Conservation (phyloP, 495 filamentous ascomycete species). For the Penicillium cinerascens region DNA sequence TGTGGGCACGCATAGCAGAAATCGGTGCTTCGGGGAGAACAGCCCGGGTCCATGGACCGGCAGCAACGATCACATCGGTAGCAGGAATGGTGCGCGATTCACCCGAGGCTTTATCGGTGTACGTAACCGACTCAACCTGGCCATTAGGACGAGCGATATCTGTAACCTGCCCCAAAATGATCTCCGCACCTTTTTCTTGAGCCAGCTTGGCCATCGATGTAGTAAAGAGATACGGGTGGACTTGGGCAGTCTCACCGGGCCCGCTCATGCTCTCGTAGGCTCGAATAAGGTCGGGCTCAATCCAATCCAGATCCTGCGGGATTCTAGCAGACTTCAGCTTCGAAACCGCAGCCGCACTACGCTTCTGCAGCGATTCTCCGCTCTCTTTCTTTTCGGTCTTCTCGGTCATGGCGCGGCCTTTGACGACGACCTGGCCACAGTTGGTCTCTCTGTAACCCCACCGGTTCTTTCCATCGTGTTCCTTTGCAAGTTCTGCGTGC, state of each 20-base stretch:
- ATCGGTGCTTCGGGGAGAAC: slow-evolving; percentile 77
- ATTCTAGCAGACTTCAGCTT: slow-evolving; percentile 60
- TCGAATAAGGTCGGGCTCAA: slow-evolving; percentile 61
- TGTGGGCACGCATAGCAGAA: slow-evolving; percentile 79
- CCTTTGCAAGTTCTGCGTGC: slow-evolving; percentile 78
- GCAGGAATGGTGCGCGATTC: slow-evolving; percentile 60
- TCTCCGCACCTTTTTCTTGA: slow-evolving; percentile 66
- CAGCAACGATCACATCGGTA: slow-evolving; percentile 77
- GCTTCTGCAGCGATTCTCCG: slow-evolving; percentile 67
- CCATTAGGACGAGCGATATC: slow-evolving; percentile 54
- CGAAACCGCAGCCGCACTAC: slow-evolving; percentile 56
- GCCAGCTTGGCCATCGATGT: slow-evolving; percentile 81
- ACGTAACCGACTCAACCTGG: slow-evolving; percentile 66
- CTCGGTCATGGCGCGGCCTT: slow-evolving; percentile 44
- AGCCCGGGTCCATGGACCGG: slow-evolving; percentile 83
- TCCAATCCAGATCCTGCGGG: slow-evolving; percentile 84
- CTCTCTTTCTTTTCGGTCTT: slow-evolving; percentile 29
- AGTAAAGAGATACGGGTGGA: slow-evolving; percentile 92
- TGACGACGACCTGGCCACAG: slow-evolving; percentile 68
- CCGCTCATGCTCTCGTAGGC: slow-evolving; percentile 82
- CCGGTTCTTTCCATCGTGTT: slow-evolving; percentile 72
- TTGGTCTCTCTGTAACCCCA: slow-evolving; percentile 87
- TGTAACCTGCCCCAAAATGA: slow-evolving; percentile 64
- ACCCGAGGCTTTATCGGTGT: slow-evolving; percentile 61
- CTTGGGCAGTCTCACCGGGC: slow-evolving; percentile 80